These are phyloP conservation scores for Halenospora varia DNA, from an alignment of 495 filamentous ascomycete genomes.

Conservation along the genomic window DNA sequence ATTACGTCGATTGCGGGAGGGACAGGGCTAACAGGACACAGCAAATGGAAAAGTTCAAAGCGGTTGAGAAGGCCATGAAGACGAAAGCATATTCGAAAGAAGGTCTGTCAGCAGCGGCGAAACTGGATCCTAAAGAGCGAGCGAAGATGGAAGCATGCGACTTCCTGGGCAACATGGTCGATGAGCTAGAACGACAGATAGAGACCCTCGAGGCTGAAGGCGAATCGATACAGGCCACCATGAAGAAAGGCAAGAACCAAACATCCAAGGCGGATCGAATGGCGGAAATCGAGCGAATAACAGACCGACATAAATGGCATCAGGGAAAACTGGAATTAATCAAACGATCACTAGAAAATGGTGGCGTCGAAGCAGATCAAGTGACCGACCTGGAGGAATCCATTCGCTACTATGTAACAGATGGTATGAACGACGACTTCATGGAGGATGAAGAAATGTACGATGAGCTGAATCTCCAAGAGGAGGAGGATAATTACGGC, in stretches of 20 bases:
- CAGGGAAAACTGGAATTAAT: constrained; percentile 88
- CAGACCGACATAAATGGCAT: constrained; percentile 96
- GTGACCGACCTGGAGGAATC: constrained; percentile 84
- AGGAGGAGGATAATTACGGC: constrained; percentile 82
- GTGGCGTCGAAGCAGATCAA: constrained; percentile 77
- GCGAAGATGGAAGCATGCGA: constrained; percentile 82
- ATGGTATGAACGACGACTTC: constrained; percentile 83
- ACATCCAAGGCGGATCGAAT: constrained; percentile 76
- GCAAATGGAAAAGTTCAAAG: constrained; percentile 99
- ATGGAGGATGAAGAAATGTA: constrained; percentile 89
- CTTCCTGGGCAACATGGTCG: constrained; percentile 83
- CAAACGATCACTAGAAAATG: constrained; percentile 85
- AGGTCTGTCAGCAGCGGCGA: constrained; percentile 81
- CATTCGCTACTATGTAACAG: constrained; percentile 92
- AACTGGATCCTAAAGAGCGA: constrained; percentile 92
- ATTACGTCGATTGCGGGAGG: constrained; percentile 11
- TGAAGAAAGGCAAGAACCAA: constrained; percentile 94
- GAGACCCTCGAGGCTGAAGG: constrained; percentile 88
- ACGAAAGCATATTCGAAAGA: constrained; percentile 99
- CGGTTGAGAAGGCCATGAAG: constrained; percentile 99
- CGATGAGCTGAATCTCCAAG: constrained; percentile 87
- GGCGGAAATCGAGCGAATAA: constrained; percentile 74
- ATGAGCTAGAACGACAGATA: constrained; percentile 89
- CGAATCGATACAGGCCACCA: constrained; percentile 76
- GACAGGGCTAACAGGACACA: constrained; percentile 33